These are phyloP conservation scores for Agapanthus africanus DNA, from an alignment of 106 monocot genomes.

Conservation along the genomic window DNA sequence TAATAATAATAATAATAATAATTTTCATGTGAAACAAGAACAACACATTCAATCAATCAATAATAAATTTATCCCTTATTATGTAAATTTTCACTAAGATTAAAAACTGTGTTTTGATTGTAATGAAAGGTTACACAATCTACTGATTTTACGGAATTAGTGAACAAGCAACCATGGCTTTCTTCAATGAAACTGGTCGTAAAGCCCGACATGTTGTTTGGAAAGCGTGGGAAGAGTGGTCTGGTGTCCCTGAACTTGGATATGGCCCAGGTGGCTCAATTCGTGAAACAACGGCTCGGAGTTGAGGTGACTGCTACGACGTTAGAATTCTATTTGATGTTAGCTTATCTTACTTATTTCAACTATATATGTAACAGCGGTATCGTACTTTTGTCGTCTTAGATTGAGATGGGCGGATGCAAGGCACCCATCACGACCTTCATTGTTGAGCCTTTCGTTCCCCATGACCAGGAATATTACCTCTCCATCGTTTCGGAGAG, in stretches of 20 bases:
- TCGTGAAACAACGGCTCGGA: slow-evolving; percentile 76
- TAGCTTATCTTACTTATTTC: neutral
- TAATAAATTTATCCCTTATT: too few species aligned
- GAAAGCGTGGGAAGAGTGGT: slow-evolving; percentile 96
- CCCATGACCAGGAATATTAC: slow-evolving; percentile 88
- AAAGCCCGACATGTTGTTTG: slow-evolving; percentile 96
- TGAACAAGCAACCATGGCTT: slow-evolving; percentile 64
- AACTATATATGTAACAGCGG: neutral
- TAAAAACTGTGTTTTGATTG: too few species aligned
- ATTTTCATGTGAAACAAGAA: too few species aligned
- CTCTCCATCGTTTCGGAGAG: slow-evolving; percentile 85
- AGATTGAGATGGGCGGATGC: slow-evolving; percentile 99
- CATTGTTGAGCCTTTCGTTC: slow-evolving; percentile 90
- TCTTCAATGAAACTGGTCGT: slow-evolving; percentile 80
- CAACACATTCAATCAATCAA: too few species aligned
- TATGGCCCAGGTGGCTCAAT: slow-evolving; percentile 63
- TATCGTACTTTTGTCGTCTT: slow-evolving; percentile 20
- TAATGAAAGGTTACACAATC: slow-evolving; percentile 72
- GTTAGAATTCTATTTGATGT: neutral
- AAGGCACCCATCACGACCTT: slow-evolving; percentile 98
- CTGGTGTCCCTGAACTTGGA: slow-evolving; percentile 80
- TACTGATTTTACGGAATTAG: slow-evolving; percentile 59
- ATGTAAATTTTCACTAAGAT: too few species aligned
- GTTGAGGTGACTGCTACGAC: slow-evolving; percentile 61
- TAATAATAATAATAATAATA: too few species aligned